These are phyloP conservation scores for Raphanus sativus DNA, from an alignment of 345 rosid species.

Conservation along the genomic window DNA sequence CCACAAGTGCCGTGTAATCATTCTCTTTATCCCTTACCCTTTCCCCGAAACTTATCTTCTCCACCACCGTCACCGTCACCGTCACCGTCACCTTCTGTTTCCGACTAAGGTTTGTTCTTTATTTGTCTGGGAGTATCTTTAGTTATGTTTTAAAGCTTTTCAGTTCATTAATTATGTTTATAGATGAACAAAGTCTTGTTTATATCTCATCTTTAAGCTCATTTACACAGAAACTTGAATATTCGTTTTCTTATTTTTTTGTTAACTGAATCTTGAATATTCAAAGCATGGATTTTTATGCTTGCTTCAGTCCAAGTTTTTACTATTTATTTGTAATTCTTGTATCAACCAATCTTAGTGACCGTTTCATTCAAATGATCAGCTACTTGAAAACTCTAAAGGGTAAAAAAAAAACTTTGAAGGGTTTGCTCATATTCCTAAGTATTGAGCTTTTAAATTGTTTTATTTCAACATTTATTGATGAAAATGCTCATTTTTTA, in stretches of 20 bases:
- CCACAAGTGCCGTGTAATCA: conserved; percentile 8
- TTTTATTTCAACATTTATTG: neutral
- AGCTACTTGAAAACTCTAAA: neutral
- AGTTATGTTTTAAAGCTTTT: neutral
- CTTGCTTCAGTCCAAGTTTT: neutral
- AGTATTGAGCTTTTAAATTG: neutral
- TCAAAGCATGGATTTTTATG: neutral
- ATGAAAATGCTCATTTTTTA: neutral
- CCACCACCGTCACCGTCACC: neutral
- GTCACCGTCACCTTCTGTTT: conserved; percentile 2
- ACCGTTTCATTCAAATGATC: neutral
- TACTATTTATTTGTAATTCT: neutral
- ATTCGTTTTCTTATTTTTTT: neutral
- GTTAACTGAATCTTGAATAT: conserved; percentile 1
- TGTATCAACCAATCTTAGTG: neutral
- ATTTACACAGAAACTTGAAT: neutral
- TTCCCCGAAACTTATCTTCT: neutral
- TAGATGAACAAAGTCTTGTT: neutral
- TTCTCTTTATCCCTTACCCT: neutral
- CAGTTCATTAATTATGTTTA: neutral
- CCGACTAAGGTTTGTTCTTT: conserved; percentile 9
- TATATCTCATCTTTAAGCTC: neutral
- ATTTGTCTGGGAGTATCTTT: neutral
- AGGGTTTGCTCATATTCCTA: neutral
- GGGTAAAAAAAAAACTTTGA: neutral